Evolutionary conservation across 2,329 filamentous ascomycete genomes (phyloP).

Genomic region (Penicillium sp.): DNA sequence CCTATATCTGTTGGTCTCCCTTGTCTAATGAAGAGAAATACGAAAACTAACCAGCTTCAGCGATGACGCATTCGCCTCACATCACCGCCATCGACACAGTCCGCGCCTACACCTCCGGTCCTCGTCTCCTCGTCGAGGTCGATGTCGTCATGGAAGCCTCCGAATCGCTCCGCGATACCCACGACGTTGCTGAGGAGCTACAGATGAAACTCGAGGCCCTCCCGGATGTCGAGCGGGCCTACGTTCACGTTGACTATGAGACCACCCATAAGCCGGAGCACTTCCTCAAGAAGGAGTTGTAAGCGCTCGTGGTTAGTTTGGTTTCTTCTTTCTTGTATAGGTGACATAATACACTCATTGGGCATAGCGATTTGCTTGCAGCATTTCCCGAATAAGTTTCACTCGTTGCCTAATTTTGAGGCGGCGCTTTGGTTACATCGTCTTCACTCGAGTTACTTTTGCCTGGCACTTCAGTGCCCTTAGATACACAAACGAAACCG

Average conservation of each 20-base stretch:
- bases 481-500: too few relatives aligned
- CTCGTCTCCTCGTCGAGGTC: conserved; percentile 87
- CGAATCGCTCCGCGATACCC: conserved; percentile 68
- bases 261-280: conserved; percentile 92
- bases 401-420: background rate
- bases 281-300: conserved; percentile 62
- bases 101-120: conserved; percentile 83
- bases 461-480: too few relatives aligned
- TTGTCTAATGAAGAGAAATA: background rate
- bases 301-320: conserved; percentile 3
- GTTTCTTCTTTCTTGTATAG: background rate
- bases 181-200: conserved; percentile 89
- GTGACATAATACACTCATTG: background rate
- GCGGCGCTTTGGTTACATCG: too few relatives aligned
- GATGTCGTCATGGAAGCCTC: conserved; percentile 88
- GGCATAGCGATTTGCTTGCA: background rate
- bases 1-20: conserved; percentile 67
- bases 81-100: conserved; percentile 92
- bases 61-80: conserved; percentile 77
- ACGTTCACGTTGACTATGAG: conserved; percentile 97
- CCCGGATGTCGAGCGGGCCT: conserved; percentile 86
- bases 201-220: conserved; percentile 91
- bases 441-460: too few relatives aligned
- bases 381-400: background rate
- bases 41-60: conserved; percentile 29